A percentile compares a stretch with the other conserved stretches of the same genome.
Evolutionary conservation across 805 yeast species (phyloP).

Genomic region (Lachancea waltii): DNA sequence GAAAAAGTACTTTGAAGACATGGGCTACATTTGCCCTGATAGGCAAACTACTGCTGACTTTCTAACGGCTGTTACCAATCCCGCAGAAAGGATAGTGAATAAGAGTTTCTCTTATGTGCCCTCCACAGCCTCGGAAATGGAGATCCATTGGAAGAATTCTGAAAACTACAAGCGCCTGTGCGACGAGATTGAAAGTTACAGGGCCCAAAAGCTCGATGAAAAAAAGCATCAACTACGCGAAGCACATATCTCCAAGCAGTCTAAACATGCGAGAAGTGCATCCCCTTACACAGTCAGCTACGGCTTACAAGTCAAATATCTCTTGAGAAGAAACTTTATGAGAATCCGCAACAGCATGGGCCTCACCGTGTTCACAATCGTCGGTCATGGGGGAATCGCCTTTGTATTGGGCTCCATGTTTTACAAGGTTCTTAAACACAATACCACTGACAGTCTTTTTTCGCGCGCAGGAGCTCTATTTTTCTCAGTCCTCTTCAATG

Average conservation of each 20-base stretch:
- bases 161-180: constrained; percentile 37
- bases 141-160: constrained; percentile 49
- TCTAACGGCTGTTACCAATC: constrained; percentile 63
- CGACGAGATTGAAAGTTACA: constrained; percentile 41
- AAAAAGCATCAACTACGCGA: constrained; percentile 22
- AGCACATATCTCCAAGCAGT: constrained; percentile 46
- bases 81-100: constrained; percentile 45
- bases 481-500: constrained; percentile 57
- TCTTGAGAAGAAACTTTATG: constrained; percentile 41
- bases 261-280: constrained; percentile 38
- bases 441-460: constrained; percentile 42
- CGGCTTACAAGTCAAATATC: constrained; percentile 43
- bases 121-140: constrained; percentile 55
- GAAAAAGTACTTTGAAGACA: constrained; percentile 48
- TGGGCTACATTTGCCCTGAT: constrained; percentile 61
- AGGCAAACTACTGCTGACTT: constrained; percentile 72
- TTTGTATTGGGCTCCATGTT: constrained; percentile 52
- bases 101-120: constrained; percentile 44
- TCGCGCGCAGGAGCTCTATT: constrained; percentile 60
- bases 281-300: constrained; percentile 50
- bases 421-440: constrained; percentile 38
- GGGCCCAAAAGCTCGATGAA: constrained; percentile 20
- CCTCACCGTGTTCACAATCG: constrained; percentile 36
- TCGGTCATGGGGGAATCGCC: constrained; percentile 48
- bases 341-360: constrained; percentile 47